Evolutionary conservation across 2,329 filamentous ascomycete species (phyloP), one percentile per base, ranked within the genome.

Genomic region (Fusarium floridanum): DNA sequence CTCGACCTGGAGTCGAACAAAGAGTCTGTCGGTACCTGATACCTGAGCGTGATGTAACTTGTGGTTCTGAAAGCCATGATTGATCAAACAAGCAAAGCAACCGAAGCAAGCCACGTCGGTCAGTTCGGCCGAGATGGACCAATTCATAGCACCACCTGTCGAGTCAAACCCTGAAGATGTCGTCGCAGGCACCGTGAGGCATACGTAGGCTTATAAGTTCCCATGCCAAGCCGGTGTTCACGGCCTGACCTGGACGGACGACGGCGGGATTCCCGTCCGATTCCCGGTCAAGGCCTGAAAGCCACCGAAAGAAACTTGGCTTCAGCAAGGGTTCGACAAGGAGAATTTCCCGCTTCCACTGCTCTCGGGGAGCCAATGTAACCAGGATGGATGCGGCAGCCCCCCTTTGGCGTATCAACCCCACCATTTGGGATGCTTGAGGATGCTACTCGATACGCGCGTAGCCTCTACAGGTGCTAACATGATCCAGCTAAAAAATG

Each of bases 401-500:
- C 34, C 55, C 67, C 45, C 27, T 55, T 53, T 61, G 17, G 32
- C 36, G 43, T 32, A 36, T 34, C 68, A 69, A 61, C 64, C 72
- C 68, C 68, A 66, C 72, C 68, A 69, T 59, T 37, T 16, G 10
- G n/a, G 24, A 20, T 55, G 45, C 36, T 53, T 61, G 43, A 34
- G 29, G 45, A 43, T 39, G 66, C 63, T 66, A 61, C n/a, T 74
- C 29, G 50, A 66, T 39, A 70, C 57, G 57, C 72, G 66, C 72
- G 72, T 75, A 73, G 41, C 56, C 68, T 61, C 43, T 65, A 36
- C 36, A 20, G 43, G 56, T 55, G 24, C 61, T 22, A 41, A 32
- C 24, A 29, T 45, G 27, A 32, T 17, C 24, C 36, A 48, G 20
- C 45, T 32, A 64, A 64, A 37, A 37, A 22, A 22, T 16, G 22